These are phyloP conservation scores for Viola odorata DNA, from an alignment of 345 rosid genomes.

Conservation along the genomic window DNA sequence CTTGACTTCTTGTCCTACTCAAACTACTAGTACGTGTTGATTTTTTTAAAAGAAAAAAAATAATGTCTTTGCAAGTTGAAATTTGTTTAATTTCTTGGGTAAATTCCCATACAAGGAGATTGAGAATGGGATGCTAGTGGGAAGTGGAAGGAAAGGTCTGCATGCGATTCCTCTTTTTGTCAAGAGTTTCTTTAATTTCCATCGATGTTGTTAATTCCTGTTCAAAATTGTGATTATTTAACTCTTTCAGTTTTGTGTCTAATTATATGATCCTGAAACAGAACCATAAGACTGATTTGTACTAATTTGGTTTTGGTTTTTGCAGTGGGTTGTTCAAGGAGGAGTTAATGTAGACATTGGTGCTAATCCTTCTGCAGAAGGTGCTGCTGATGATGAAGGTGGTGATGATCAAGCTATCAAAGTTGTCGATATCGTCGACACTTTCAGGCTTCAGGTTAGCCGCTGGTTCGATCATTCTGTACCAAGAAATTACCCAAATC, in stretches of 20 bases:
- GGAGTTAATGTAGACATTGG: slow-evolving; percentile 75
- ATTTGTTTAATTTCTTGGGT: no score
- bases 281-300: no score
- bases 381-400: slow-evolving; percentile 69
- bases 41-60: no score
- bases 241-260: neutral
- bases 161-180: no score
- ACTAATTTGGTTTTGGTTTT: neutral
- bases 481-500: neutral
- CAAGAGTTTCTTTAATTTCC: no score
- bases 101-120: slow-evolving; percentile 78
- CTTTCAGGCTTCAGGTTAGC: slow-evolving; percentile 96
- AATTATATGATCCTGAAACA: no score
- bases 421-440: slow-evolving; percentile 95
- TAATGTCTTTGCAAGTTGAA: no score
- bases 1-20: no score
- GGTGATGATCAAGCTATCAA: slow-evolving; percentile 74
- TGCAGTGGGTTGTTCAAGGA: slow-evolving; percentile 84
- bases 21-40: no score
- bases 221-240: neutral
- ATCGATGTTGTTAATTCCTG: neutral
- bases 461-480: no score
- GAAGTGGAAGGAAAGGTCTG: slow-evolving; percentile 90
- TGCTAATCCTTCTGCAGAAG: slow-evolving; percentile 99
- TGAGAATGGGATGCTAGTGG: slow-evolving; percentile 62